Conservation (phyloP, 2,329 filamentous ascomycete genomes). For the Monosporascus sp. region DNA sequence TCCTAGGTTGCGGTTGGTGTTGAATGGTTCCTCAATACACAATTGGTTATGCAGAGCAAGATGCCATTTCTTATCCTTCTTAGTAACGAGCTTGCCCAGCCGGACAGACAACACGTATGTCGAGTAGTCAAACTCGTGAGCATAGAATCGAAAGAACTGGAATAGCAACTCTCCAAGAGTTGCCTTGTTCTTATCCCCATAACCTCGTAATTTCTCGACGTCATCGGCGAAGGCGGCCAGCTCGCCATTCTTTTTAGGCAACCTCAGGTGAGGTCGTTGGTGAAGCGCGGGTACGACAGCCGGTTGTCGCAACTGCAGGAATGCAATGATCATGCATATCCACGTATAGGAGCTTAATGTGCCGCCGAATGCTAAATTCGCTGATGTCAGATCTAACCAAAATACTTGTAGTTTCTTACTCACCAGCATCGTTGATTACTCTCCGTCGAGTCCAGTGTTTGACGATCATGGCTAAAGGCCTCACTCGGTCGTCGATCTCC, state of each 20-base stretch:
- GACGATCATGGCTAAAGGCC: slow-evolving; percentile 90
- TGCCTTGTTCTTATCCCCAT: slow-evolving; percentile 74
- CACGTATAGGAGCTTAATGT: slow-evolving; percentile 98
- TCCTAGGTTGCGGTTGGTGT: slow-evolving; percentile 78
- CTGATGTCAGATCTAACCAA: neutral
- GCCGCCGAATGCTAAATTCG: slow-evolving; percentile 68
- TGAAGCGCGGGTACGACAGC: slow-evolving; percentile 84
- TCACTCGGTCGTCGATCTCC: slow-evolving; percentile 82
- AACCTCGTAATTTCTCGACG: slow-evolving; percentile 65
- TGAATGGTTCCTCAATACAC: slow-evolving; percentile 97
- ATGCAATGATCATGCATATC: slow-evolving; percentile 98
- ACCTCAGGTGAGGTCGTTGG: slow-evolving; percentile 59
- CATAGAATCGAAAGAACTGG: slow-evolving; percentile 92
- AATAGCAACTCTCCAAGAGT: slow-evolving; percentile 83
- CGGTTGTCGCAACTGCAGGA: slow-evolving; percentile 80
- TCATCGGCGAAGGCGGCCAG: slow-evolving; percentile 83
- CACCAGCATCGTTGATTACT: slow-evolving; percentile 94
- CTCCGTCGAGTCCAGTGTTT: slow-evolving; percentile 95
- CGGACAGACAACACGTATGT: slow-evolving; percentile 80
- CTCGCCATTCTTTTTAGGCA: slow-evolving; percentile 56
- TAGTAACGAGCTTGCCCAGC: slow-evolving; percentile 69
- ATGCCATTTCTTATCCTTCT: slow-evolving; percentile 86
- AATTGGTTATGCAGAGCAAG: slow-evolving; percentile 73
- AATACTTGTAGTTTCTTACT: slow-evolving; percentile 27
- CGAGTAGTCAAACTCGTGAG: slow-evolving; percentile 87